Evolutionary conservation across 306 rosid genomes (phyloP), one percentile per base, ranked within the genome.

Genomic region (Amphicarpaea edgeworthii): DNA sequence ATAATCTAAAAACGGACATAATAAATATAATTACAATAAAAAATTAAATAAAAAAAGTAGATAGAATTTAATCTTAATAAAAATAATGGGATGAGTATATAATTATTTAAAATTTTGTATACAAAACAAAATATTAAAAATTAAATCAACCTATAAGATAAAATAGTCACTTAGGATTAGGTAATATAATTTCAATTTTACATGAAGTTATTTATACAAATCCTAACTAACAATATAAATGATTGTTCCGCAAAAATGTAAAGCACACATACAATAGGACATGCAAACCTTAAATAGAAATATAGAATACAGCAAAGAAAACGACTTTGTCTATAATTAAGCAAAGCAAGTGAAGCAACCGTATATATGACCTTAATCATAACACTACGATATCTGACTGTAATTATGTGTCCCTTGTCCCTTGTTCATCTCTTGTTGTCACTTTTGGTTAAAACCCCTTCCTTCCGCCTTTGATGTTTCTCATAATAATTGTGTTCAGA

Each of bases 241-340:
- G 1, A 50, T 11, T 12, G 34, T 24, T 12, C 12, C 23, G 38
- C 12, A 17, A 12, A 57, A 58, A 14, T 58, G 5, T 58, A 6
- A 24, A 14, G 10, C 19, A 7, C 19, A 17, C 5, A 8, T 19
- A 17, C 26, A 19, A 57, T 55, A 23, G 26, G 16, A 55, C 8
- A 55, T 21, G 60, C 12, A 55, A 1, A 12, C 19, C 19, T 26
- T 26, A 12, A 58, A 55, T 24, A 59, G 65, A 30, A n/a, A n/a
- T 7, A 14, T 41, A 0, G 20, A 0, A 4, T 8, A 1, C 37
- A 6, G 12, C 30, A 16, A 2, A 6, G 11, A 70, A 37, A 53
- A 66, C 19, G 34, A 26, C 20, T 34, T 34, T 59, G 34, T 62
- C 77, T 73, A 78, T 60, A 51, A 68, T 74, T 55, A 70, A 60